Conservation (phyloP, 768 basidiomycete genomes). For the Podaxis sp. region DNA sequence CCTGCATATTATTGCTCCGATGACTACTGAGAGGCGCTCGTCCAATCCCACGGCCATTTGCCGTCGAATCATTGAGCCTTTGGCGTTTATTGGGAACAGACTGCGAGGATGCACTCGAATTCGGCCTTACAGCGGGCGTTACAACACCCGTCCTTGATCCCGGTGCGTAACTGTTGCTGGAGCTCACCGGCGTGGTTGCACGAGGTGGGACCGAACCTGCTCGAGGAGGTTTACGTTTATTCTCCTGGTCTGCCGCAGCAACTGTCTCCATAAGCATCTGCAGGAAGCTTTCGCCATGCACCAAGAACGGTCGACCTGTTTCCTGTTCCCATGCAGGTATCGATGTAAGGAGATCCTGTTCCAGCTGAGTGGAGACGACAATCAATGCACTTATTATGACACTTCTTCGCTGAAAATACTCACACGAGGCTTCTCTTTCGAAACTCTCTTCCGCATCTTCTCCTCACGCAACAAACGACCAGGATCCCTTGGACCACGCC, state of each 20-base stretch:
- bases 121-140: slow-evolving; percentile 64
- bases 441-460: slow-evolving; percentile 94
- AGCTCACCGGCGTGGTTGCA: slow-evolving; percentile 54
- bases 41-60: slow-evolving; percentile 18
- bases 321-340: slow-evolving; percentile 89
- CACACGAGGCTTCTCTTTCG: slow-evolving; percentile 91
- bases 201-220: slow-evolving; percentile 63
- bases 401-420: slow-evolving; percentile 25
- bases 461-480: slow-evolving; percentile 89
- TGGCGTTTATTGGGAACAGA: slow-evolving; percentile 66
- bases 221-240: slow-evolving; percentile 55
- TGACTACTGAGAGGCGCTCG: slow-evolving; percentile 43
- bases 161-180: slow-evolving; percentile 36
- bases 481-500: slow-evolving; percentile 79
- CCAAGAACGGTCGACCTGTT: slow-evolving; percentile 72
- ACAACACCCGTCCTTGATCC: slow-evolving; percentile 41
- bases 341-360: slow-evolving; percentile 76
- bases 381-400: background rate
- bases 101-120: slow-evolving; percentile 43
- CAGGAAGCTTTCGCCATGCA: slow-evolving; percentile 81
- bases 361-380: slow-evolving; percentile 54
- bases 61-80: slow-evolving; percentile 44
- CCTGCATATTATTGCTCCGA: slow-evolving; percentile 26
- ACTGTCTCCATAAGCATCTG: slow-evolving; percentile 74
- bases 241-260: slow-evolving; percentile 79